phyloP scores from a whole-genome alignment of 148 eudicot genomes.

The Rhododendron ovatum region DNA sequence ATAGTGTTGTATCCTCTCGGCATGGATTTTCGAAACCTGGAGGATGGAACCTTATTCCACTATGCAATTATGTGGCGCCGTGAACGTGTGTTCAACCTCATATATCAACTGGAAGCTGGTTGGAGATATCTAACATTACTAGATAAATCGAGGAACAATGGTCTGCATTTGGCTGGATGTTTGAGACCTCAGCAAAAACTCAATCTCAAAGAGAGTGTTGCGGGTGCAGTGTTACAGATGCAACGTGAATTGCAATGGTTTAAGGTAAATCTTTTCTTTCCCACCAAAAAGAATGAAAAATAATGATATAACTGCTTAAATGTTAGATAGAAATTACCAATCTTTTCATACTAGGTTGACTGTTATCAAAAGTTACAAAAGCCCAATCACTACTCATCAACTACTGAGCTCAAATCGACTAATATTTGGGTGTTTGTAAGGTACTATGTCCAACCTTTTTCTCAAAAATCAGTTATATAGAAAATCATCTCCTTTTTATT shows the following conservation, averaged over 20 bases:
- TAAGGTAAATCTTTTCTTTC: neutral
- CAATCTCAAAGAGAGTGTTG: neutral
- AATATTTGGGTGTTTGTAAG: too few relatives aligned
- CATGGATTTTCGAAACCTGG: neutral
- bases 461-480: too few relatives aligned
- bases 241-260: slow-evolving; percentile 4
- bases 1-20: neutral
- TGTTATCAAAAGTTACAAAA: neutral
- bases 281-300: neutral
- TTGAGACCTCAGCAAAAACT: neutral
- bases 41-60: neutral
- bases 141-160: neutral
- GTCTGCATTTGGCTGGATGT: neutral
- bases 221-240: neutral
- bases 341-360: neutral
- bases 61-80: neutral
- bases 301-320: neutral
- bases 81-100: neutral
- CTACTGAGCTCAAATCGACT: too few relatives aligned
- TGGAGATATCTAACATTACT: fast-evolving
- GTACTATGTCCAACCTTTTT: too few relatives aligned
- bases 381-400: too few relatives aligned
- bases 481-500: too few relatives aligned
- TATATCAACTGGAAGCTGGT: neutral
- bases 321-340: too few relatives aligned